These are phyloP conservation scores for Russula abietina DNA, from an alignment of 768 basidiomycete genomes.

Conservation along the genomic window DNA sequence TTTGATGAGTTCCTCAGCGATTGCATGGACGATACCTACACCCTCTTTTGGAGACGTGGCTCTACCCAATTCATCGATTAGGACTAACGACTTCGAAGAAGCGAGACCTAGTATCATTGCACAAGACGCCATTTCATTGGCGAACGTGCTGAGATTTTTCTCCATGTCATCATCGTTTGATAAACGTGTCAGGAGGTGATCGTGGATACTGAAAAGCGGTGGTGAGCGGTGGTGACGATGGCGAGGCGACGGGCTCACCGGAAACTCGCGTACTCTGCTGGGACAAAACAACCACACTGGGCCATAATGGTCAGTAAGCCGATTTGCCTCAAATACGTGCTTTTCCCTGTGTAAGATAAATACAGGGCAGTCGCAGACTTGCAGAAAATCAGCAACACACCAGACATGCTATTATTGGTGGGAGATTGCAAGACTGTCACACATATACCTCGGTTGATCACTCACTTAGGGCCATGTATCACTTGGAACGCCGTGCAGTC, in stretches of 20 bases:
- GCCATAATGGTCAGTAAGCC: constrained; percentile 81
- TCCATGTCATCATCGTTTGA: constrained; percentile 95
- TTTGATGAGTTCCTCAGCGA: constrained; percentile 69
- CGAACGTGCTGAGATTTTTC: constrained; percentile 88
- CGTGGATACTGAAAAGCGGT: constrained; percentile 53
- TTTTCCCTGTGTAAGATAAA: constrained; percentile 57
- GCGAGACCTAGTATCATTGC: constrained; percentile 88
- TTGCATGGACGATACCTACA: constrained; percentile 76
- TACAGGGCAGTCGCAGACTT: not conserved
- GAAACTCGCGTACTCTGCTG: constrained; percentile 91
- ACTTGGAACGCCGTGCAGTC: constrained; percentile 84
- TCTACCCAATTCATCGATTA: constrained; percentile 90
- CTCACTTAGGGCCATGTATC: constrained; percentile 85
- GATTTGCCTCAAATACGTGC: constrained; percentile 86
- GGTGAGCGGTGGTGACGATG: not conserved
- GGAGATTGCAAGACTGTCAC: constrained; percentile 11
- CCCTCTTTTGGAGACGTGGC: constrained; percentile 85
- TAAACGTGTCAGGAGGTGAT: constrained; percentile 76
- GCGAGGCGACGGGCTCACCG: constrained; percentile 38
- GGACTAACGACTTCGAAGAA: constrained; percentile 60
- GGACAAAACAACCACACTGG: constrained; percentile 87
- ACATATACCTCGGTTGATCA: constrained; percentile 6
- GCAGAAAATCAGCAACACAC: constrained; percentile 30
- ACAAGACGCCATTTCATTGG: constrained; percentile 87
- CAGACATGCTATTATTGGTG: constrained; percentile 50